A percentile compares a stretch with the other conserved stretches of the same genome.
These are phyloP conservation scores for Ceratocystis cubensis DNA, from an alignment of 2,329 filamentous ascomycete species.

Conservation along the genomic window DNA sequence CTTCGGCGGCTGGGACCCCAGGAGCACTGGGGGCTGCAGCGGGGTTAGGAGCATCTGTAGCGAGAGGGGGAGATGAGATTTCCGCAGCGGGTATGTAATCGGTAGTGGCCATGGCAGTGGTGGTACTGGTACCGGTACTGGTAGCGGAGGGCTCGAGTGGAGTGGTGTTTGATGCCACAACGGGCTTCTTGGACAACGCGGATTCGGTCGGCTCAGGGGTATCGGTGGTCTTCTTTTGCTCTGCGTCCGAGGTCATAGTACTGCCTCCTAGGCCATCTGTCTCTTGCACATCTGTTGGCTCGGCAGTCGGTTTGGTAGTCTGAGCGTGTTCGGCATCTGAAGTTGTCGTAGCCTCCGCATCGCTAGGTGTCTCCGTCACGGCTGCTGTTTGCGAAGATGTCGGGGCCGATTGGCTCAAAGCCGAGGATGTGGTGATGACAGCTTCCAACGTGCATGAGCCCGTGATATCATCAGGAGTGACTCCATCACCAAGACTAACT, in stretches of 20 bases:
- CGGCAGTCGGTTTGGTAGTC: not conserved
- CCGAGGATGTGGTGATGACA: not conserved
- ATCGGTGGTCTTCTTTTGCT: not conserved
- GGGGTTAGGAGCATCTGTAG: not conserved
- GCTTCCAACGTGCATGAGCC: conserved; percentile 16
- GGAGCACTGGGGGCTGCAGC: not conserved
- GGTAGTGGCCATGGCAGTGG: not conserved
- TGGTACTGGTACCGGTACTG: not conserved
- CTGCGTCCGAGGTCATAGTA: not conserved
- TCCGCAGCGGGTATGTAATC: not conserved
- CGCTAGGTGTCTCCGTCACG: not conserved
- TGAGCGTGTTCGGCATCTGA: not conserved
- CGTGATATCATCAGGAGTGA: conserved; percentile 17
- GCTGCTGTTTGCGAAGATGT: not conserved
- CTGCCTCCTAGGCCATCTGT: not conserved
- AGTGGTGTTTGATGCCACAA: not conserved
- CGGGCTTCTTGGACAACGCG: not conserved
- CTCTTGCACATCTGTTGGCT: not conserved
- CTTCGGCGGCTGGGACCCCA: too few species aligned
- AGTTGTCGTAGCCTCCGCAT: not conserved
- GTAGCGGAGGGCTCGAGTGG: not conserved
- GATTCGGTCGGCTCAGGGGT: not conserved
- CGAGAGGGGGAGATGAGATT: not conserved
- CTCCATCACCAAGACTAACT: conserved; percentile 15
- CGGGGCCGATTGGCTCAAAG: not conserved